Percentiles rank a stretch among this genome's conserved stretches.
These are phyloP conservation scores for Geranium rotundifolium DNA, from an alignment of 345 rosid species.

Conservation along the genomic window DNA sequence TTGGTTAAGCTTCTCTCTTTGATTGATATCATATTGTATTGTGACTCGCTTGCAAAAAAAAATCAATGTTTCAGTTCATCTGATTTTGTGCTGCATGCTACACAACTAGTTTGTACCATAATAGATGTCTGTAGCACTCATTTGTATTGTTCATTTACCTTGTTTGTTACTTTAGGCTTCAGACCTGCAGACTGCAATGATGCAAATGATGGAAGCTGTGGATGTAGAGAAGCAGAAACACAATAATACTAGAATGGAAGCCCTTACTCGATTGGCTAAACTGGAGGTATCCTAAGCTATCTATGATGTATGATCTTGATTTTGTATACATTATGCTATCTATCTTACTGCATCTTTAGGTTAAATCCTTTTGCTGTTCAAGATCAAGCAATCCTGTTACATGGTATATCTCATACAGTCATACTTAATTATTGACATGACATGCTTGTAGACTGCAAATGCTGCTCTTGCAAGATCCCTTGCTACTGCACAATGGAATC, in stretches of 20 bases:
- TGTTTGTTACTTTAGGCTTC: constrained; percentile 53
- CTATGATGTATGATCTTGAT: not conserved
- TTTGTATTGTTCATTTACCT: constrained; percentile 4
- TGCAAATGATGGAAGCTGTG: constrained; percentile 90
- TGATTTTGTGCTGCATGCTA: not conserved
- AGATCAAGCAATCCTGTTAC: constrained; percentile 8
- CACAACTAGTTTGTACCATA: not conserved
- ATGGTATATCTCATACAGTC: constrained; percentile 3
- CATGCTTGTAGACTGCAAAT: constrained; percentile 60
- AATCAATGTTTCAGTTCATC: not conserved
- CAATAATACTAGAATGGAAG: constrained; percentile 93
- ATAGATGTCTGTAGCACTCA: not conserved
- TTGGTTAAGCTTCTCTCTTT: not conserved
- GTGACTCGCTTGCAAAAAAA: not conserved
- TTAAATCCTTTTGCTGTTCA: constrained; percentile 2
- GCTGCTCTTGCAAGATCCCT: constrained; percentile 82
- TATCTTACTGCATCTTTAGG: not conserved
- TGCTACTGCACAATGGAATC: constrained; percentile 74
- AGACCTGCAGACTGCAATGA: constrained; percentile 76
- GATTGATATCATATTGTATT: not conserved
- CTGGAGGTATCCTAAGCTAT: constrained; percentile 53
- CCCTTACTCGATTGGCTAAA: constrained; percentile 59
- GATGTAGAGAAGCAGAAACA: constrained; percentile 90
- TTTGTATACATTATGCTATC: not conserved
- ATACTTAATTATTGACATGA: constrained; percentile 19